These are phyloP conservation scores for Phytophthora uliginosa DNA, from an alignment of 352 stramenopile genomes.

Conservation along the genomic window DNA sequence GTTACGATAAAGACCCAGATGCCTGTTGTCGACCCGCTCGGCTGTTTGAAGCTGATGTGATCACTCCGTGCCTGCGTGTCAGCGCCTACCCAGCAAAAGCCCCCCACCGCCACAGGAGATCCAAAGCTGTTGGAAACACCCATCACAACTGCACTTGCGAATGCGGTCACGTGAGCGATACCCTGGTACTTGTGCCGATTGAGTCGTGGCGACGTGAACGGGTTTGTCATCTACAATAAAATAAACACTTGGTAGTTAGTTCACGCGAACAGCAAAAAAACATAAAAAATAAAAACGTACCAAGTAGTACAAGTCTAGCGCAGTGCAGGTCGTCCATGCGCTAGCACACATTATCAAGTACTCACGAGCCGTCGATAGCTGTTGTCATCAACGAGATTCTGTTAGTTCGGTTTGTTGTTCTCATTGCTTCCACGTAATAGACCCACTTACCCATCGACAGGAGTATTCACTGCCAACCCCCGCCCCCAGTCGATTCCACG, in stretches of 20 bases:
- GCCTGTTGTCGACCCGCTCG: constrained; percentile 40
- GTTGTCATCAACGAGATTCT: not conserved
- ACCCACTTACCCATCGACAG: constrained; percentile 59
- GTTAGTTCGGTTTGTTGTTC: not conserved
- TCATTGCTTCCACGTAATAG: not conserved
- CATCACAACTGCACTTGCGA: constrained; percentile 58
- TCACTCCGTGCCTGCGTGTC: constrained; percentile 39
- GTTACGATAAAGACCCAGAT: constrained; percentile 82
- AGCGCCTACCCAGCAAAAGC: constrained; percentile 82
- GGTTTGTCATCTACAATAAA: constrained; percentile 71
- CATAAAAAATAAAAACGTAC: constrained; percentile 27
- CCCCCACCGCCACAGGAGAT: constrained; percentile 64
- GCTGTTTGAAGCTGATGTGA: constrained; percentile 38
- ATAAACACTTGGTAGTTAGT: constrained; percentile 4
- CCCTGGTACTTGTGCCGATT: constrained; percentile 79
- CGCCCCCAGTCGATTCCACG: constrained; percentile 51
- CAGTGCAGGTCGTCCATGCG: constrained; percentile 77
- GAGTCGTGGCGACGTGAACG: constrained; percentile 78
- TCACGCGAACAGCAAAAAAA: no score
- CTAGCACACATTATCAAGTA: constrained; percentile 85
- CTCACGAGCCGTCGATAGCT: constrained; percentile 73
- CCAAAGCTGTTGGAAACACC: constrained; percentile 62
- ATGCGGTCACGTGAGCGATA: constrained; percentile 54
- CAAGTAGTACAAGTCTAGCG: constrained; percentile 77
- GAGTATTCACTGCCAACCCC: constrained; percentile 48